Evolutionary conservation across 257 asterid species (phyloP).

Genomic region (Asclepias syriaca): DNA sequence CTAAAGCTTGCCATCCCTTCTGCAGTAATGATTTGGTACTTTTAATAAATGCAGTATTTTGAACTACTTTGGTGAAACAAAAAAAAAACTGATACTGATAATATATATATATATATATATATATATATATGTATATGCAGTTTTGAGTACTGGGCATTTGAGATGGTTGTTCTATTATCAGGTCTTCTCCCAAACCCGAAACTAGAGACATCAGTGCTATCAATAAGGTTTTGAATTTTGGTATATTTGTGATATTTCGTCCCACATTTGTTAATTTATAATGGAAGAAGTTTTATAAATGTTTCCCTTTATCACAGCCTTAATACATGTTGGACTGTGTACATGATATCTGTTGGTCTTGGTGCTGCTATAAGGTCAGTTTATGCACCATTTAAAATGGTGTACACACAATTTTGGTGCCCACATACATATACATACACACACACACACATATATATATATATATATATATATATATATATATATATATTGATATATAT

Average conservation of each 20-base stretch:
- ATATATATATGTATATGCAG: constrained; percentile 21
- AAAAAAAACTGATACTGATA: background rate
- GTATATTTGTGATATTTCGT: background rate
- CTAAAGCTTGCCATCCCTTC: constrained; percentile 62
- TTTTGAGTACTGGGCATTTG: constrained; percentile 69
- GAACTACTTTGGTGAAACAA: background rate
- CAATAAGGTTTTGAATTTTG: constrained; percentile 45
- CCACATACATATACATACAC: too few species aligned
- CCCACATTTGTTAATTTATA: too few species aligned
- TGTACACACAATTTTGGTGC: too few species aligned
- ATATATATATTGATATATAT: too few species aligned
- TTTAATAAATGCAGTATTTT: background rate
- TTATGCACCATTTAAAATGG: background rate
- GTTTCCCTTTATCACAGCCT: constrained; percentile 33
- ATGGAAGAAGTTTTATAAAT: background rate
- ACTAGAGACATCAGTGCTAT: constrained; percentile 63
- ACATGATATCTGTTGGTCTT: constrained; percentile 67
- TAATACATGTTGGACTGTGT: constrained; percentile 72
- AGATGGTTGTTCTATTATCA: constrained; percentile 65
- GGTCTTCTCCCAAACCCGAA: constrained; percentile 73
- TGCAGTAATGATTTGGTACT: constrained; percentile 61
- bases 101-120: background rate
- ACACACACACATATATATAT: too few species aligned
- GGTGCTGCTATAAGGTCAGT: constrained; percentile 71
- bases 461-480: too few species aligned